Base-by-base conservation (phyloP, 2,329 filamentous ascomycete species). In the Apiospora malaysiana region DNA sequence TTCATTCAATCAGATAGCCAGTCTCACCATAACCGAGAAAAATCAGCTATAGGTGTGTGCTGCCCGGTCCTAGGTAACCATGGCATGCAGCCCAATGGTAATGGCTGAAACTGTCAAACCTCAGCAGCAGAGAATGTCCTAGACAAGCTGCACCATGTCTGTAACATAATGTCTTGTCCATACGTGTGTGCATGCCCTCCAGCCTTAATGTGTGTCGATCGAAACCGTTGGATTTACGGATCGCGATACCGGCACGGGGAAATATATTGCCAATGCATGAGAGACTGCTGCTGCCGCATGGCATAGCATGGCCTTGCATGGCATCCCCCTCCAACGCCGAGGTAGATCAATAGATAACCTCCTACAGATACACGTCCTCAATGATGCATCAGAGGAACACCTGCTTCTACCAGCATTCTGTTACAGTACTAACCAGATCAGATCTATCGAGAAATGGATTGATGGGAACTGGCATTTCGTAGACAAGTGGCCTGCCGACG, bases 221-320 rank as follows among this genome's bases (percentile, higher is more conserved):
- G 32, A 40, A 40, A 63, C 56, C 56, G 56, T 63, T 63, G 32
- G 32, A 40, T 40, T 63, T 9, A 14, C 32, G 32, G 32, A 63
- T 63, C 56, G 56, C 32, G 18, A 27, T 40, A 32, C 21, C 21
- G 9, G 18, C 9, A 40, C 40, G 56, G 56, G 9, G 40, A 12
- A 10, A 40, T 63, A 63, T 40, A 63, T 63, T 63, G 56, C 56
- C 40, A 63, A 37, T 63, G 56, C 56, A 63, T 63, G 56, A 63
- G 56, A 37, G 9, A 63, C 56, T 21, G 56, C 32, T 63, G 56
- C 56, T 21, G 56, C 32, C 40, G 56, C 56, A 63, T 63, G 56
- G 25, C 42, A 45, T 45, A 14, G 56, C 56, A 63, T 63, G 0
- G 32, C 56, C 27, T 40, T 63, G 56, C 32, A 63, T 63, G 32